Evolutionary conservation across 1,139 yeast species (phyloP).

Genomic region (Maudiozyma humilis): DNA sequence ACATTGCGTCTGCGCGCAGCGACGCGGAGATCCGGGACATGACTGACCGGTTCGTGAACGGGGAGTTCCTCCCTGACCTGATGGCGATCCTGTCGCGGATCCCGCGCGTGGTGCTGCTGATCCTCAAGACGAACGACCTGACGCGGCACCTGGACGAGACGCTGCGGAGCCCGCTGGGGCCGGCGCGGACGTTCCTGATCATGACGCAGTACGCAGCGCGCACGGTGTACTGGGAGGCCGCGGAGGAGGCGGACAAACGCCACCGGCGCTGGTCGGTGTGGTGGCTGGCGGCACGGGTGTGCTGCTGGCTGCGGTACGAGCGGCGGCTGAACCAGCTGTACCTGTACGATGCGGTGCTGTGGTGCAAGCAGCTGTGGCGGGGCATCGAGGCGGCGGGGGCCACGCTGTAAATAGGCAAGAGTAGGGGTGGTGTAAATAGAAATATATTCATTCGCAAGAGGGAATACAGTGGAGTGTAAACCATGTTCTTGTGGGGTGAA

Average conservation of each 20-base stretch:
- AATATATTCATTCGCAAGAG: no score
- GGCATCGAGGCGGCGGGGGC: no score
- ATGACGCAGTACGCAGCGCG: conserved; percentile 85
- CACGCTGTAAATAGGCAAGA: no score
- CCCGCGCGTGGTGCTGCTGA: conserved; percentile 78
- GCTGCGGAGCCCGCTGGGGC: conserved; percentile 75
- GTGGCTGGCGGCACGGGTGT: conserved; percentile 35
- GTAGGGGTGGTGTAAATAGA: no score
- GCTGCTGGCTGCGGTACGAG: conserved; percentile 48
- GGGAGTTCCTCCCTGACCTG: conserved; percentile 61
- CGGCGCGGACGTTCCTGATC: conserved; percentile 78
- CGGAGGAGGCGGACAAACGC: conserved; percentile 35
- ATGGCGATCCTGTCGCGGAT: conserved; percentile 73
- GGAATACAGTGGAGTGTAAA: no score
- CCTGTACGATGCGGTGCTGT: conserved; percentile 43
- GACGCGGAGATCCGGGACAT: conserved; percentile 54
- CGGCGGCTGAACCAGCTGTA: conserved; percentile 45
- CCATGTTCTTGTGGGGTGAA: no score
- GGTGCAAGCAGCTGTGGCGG: conserved; percentile 13
- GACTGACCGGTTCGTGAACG: conserved; percentile 52
- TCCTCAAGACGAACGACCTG: conserved; percentile 88
- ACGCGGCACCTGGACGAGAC: conserved; percentile 83
- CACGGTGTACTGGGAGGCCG: conserved; percentile 62
- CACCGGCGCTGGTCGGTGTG: conserved; percentile 35
- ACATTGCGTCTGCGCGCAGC: conserved; percentile 49